Conservation (phyloP, 192 early-diverging fungal genomes). For the Linnemannia elongata region DNA sequence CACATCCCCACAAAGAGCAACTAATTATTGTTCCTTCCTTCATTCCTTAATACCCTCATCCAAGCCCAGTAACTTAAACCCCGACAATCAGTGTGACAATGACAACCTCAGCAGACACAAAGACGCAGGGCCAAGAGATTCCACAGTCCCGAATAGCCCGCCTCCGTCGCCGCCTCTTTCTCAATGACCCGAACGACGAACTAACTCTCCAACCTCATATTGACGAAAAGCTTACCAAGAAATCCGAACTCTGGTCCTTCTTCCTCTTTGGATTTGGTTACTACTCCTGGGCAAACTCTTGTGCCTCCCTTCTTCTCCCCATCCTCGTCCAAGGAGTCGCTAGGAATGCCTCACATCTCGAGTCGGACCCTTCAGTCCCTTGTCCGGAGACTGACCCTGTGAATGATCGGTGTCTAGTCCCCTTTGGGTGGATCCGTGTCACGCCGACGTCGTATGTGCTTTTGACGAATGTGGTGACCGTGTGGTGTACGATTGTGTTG, state of each 20-base stretch:
- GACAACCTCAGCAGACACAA: neutral
- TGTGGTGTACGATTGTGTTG: conserved; percentile 42
- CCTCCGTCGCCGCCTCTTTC: conserved; percentile 27
- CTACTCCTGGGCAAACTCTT: conserved; percentile 42
- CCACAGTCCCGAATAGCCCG: conserved; percentile 5
- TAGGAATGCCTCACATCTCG: conserved; percentile 21
- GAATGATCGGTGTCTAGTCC: conserved; percentile 36
- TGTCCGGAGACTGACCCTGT: conserved; percentile 29
- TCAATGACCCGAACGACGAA: conserved; percentile 25
- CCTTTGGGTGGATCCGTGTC: conserved; percentile 48
- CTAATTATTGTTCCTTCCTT: neutral
- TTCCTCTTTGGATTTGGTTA: conserved; percentile 48
- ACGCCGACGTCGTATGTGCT: conserved; percentile 50
- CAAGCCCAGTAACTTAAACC: neutral
- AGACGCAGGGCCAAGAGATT: neutral
- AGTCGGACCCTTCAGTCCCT: conserved; percentile 20
- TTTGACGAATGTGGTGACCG: conserved; percentile 38
- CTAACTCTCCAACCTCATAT: conserved; percentile 28
- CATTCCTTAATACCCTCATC: neutral
- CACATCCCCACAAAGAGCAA: neutral
- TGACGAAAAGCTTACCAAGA: conserved; percentile 22
- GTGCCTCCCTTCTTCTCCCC: conserved; percentile 36
- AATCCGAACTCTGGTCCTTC: conserved; percentile 52
- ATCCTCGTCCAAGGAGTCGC: conserved; percentile 46
- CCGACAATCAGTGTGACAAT: neutral